Conservation (phyloP, 352 stramenopile genomes). For the Phytopythium aichiense region DNA sequence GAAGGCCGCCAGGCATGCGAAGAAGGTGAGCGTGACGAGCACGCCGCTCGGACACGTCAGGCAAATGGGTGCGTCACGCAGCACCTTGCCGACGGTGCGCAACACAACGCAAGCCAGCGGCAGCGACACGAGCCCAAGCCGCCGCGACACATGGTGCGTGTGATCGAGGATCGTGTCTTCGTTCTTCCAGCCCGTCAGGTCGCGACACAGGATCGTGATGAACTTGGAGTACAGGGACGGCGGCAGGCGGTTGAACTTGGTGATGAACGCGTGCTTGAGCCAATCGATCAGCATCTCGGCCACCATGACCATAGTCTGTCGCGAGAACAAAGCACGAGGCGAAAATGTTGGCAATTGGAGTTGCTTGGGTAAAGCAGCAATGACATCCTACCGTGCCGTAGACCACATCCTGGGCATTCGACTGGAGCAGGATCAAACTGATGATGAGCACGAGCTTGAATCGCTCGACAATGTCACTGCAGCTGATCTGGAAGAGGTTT, state of each 20-base stretch:
- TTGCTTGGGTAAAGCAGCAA: neutral
- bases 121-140: slow-evolving; percentile 92
- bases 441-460: slow-evolving; percentile 98
- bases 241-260: slow-evolving; percentile 98
- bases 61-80: slow-evolving; percentile 39
- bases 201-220: slow-evolving; percentile 91
- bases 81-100: slow-evolving; percentile 68
- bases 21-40: slow-evolving; percentile 53
- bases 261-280: slow-evolving; percentile 99
- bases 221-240: slow-evolving; percentile 95
- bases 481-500: slow-evolving; percentile 98
- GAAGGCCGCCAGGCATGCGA: slow-evolving; percentile 71
- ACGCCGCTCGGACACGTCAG: slow-evolving; percentile 34
- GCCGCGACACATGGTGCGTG: slow-evolving; percentile 92
- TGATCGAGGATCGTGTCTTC: slow-evolving; percentile 91
- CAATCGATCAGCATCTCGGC: slow-evolving; percentile 96
- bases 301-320: slow-evolving; percentile 84
- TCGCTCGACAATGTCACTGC: slow-evolving; percentile 95
- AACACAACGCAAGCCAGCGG: slow-evolving; percentile 93
- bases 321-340: neutral
- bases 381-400: slow-evolving; percentile 60
- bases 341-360: neutral
- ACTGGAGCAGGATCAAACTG: slow-evolving; percentile 92
- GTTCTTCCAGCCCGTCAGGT: slow-evolving; percentile 93
- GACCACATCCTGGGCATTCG: slow-evolving; percentile 59